A percentile compares a stretch with the other conserved stretches of the same genome.
These are phyloP conservation scores for Colletotrichum sp. DNA, from an alignment of 2,329 filamentous ascomycete species.

Conservation along the genomic window DNA sequence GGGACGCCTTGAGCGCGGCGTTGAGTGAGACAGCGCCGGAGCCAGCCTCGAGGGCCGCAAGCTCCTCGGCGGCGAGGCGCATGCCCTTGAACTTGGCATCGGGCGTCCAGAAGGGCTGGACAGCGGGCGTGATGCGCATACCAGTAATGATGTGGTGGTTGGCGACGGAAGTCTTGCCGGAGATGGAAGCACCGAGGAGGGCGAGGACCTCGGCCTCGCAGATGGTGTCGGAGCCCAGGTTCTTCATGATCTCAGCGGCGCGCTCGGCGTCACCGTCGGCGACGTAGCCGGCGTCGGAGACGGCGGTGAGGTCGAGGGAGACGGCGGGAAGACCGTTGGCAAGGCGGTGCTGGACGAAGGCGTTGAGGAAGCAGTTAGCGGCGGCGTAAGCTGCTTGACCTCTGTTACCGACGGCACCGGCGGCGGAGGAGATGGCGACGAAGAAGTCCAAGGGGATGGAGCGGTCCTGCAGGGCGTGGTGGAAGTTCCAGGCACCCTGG, in stretches of 20 bases:
- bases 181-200: constrained; percentile 56
- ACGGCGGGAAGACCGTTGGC: constrained; percentile 46
- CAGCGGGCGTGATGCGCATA: constrained; percentile 50
- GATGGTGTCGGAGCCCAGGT: constrained; percentile 53
- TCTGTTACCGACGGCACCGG: constrained; percentile 55
- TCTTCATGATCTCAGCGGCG: constrained; percentile 52
- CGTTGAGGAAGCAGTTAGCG: constrained; percentile 52
- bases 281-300: constrained; percentile 56
- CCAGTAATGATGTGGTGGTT: constrained; percentile 59
- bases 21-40: constrained; percentile 42
- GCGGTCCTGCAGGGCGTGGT: constrained; percentile 44
- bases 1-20: constrained; percentile 45
- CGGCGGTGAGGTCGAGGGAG: constrained; percentile 57
- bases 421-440: constrained; percentile 56
- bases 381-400: constrained; percentile 59
- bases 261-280: constrained; percentile 48
- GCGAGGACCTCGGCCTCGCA: constrained; percentile 60
- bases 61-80: constrained; percentile 42
- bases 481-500: constrained; percentile 58
- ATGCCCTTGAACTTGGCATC: constrained; percentile 61
- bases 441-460: constrained; percentile 54
- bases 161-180: constrained; percentile 45
- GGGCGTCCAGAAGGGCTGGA: constrained; percentile 56
- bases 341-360: constrained; percentile 45
- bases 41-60: constrained; percentile 38